Percentiles rank a stretch among this genome's conserved stretches.
phyloP scores from a whole-genome alignment of 306 rosid genomes.

The Oemleria cerasiformis region DNA sequence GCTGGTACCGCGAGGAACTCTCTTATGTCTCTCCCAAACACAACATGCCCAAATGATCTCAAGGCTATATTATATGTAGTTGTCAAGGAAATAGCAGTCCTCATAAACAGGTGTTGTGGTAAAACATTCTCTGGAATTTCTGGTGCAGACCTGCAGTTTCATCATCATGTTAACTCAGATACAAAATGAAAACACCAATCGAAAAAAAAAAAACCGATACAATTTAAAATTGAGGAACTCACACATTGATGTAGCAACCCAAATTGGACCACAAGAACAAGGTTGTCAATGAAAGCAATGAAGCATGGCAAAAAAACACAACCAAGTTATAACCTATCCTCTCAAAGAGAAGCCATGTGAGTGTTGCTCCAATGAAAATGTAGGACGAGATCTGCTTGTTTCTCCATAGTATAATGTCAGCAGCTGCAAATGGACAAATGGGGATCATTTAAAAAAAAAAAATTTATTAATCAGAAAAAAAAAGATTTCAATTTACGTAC shows the following conservation, averaged over 20 bases:
- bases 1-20: constrained; percentile 40
- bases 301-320: constrained; percentile 44
- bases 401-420: constrained; percentile 65
- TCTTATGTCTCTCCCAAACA: constrained; percentile 40
- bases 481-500: constrained; percentile 27
- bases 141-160: constrained; percentile 37
- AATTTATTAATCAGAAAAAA: background rate
- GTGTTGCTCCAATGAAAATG: constrained; percentile 38
- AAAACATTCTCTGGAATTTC: constrained; percentile 32
- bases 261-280: constrained; percentile 47
- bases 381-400: constrained; percentile 39
- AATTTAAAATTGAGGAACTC: constrained; percentile 19
- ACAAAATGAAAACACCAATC: background rate
- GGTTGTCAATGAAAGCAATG: constrained; percentile 31
- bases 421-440: constrained; percentile 33
- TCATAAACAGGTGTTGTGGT: constrained; percentile 33
- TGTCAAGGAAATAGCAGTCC: constrained; percentile 36
- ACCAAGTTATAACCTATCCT: constrained; percentile 48
- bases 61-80: constrained; percentile 24
- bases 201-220: too few species aligned
- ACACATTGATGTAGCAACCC: constrained; percentile 38
- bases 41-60: constrained; percentile 34
- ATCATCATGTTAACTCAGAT: constrained; percentile 3
- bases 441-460: background rate
- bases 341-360: constrained; percentile 46